Conservation (phyloP, 2,329 filamentous ascomycete species). For the Microsporum ferrugineum region DNA sequence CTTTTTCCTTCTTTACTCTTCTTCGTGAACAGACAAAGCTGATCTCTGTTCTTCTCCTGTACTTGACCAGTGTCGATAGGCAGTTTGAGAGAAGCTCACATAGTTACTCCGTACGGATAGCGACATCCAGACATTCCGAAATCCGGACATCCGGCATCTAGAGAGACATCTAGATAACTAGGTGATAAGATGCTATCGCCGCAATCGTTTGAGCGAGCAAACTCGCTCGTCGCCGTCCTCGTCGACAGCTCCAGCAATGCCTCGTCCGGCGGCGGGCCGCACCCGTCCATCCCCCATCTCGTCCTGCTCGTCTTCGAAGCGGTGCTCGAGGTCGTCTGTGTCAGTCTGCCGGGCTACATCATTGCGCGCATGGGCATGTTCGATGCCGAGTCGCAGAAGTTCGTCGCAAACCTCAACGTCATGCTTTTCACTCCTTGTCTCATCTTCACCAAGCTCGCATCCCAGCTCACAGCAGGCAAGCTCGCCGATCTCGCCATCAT, state of each 20-base stretch:
- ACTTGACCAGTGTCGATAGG: no score
- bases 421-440: conserved; percentile 94
- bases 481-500: conserved; percentile 84
- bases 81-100: no score
- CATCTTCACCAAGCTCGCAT: conserved; percentile 94
- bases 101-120: no score
- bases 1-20: neutral
- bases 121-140: no score
- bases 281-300: conserved; percentile 48
- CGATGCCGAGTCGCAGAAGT: conserved; percentile 90
- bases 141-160: no score
- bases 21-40: no score
- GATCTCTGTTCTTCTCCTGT: no score
- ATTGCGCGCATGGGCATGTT: conserved; percentile 85
- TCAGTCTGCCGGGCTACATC: conserved; percentile 87
- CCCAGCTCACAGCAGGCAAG: conserved; percentile 84
- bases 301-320: conserved; percentile 84
- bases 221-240: neutral
- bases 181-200: neutral
- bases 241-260: neutral
- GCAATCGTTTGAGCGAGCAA: conserved; percentile 8
- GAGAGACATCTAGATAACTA: neutral
- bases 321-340: conserved; percentile 87
- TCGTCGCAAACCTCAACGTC: conserved; percentile 91
- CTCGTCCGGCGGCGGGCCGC: conserved; percentile 21